Base-by-base conservation (phyloP, 2,329 filamentous ascomycete genomes). In the Talaromyces sp. region DNA sequence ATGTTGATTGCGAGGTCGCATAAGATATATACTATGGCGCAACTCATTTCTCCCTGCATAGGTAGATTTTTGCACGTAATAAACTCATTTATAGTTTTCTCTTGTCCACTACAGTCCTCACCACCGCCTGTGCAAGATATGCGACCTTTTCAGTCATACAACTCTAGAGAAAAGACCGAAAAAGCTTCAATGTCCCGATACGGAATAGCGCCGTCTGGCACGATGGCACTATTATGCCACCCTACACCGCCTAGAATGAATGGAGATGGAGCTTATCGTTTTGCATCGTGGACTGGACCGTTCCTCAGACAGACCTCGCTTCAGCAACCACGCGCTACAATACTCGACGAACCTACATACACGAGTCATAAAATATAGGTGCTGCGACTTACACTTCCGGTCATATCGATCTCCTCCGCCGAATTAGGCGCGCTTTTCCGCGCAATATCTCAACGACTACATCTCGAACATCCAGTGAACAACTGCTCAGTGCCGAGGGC, bases 221-320 rank as follows among this genome's bases (percentile, higher is more conserved):
- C 48, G 16, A 48, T 31, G 46, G 14, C 16, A 8, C 33, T 57
- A 62, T 62, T 56, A 31, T 62, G 60, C 52, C 60, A 18, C 18
- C 6, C n/a, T n/a, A 37, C 40, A 62, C 60, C 60, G 60, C 60
- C 52, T 18, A 12, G 23, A 14, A 46, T n/a, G 9, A 28, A 5
- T 21, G 3, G 18, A 23, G 40, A 57, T 48, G 31, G 46, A 48
- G 50, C 60, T 62, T 48, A 62, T 62, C 60, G 50, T 48, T 25
- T 37, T 44, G 28, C 44, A n/a, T 37, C 33, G 12, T 33, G 18
- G 35, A 1, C 35, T 54, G 23, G 12, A 60, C 46, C 16, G 31
- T 14, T 50, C 14, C 2, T 9, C 14, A 5, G 25, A 33, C 14
- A 25, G 50, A 46, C 5, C n/a, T 12, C 18, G 9, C 18, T 25